Conservation (phyloP, 73 alveolate genomes). For the Blepharisma stoltei region DNA sequence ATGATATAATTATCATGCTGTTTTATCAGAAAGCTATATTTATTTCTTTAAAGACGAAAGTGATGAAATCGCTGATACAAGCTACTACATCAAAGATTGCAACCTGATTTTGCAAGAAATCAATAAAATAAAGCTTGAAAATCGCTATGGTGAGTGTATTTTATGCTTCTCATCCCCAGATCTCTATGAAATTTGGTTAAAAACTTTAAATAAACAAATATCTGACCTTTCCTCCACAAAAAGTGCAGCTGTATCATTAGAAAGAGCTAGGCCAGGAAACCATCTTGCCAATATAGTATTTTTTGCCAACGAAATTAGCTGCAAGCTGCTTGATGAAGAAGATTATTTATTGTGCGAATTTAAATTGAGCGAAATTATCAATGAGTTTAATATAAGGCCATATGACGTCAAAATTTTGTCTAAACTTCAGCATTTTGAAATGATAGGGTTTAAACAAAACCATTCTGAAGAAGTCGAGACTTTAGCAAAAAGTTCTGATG, state of each 20-base stretch:
- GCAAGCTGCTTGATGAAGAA: conserved; percentile 19
- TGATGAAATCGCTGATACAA: neutral
- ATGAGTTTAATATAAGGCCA: neutral
- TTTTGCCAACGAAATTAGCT: too few relatives aligned
- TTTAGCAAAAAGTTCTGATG: conserved; percentile 10
- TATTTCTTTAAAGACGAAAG: conserved; percentile 10
- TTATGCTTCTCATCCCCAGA: neutral
- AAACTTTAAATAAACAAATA: neutral
- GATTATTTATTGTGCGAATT: neutral
- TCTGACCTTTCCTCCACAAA: neutral
- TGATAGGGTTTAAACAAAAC: neutral
- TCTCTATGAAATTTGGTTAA: neutral
- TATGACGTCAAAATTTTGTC: neutral
- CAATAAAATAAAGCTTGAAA: neutral
- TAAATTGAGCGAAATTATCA: neutral
- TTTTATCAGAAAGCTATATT: conserved; percentile 19
- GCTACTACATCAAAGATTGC: neutral
- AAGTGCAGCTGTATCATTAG: neutral
- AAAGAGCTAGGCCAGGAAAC: too few relatives aligned
- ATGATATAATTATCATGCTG: neutral
- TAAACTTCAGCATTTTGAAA: neutral
- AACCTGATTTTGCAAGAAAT: neutral
- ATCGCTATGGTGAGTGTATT: conserved; percentile 11
- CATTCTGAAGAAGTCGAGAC: neutral
- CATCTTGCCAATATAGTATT: too few relatives aligned